Evolutionary conservation across 139 green algal species (phyloP).

Genomic region (Pleodorina starrii): DNA sequence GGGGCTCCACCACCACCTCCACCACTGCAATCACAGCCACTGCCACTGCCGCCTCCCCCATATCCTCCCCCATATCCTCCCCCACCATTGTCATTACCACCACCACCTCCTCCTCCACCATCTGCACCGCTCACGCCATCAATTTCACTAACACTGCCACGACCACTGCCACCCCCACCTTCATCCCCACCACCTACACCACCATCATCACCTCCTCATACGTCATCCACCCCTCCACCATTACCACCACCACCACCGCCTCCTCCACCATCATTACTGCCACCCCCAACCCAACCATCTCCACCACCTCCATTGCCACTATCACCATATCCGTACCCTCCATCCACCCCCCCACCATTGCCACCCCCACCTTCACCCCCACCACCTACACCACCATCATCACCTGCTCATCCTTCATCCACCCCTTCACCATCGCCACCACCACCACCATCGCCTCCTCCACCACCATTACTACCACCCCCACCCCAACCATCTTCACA

Average conservation of each 20-base stretch:
- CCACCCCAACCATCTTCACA: background rate
- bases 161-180: too few relatives aligned
- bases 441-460: too few relatives aligned
- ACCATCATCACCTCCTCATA: background rate
- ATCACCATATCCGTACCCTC: constrained; percentile 18
- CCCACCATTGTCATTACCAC: background rate
- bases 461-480: too few relatives aligned
- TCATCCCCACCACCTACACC: too few relatives aligned
- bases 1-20: background rate
- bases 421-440: too few relatives aligned
- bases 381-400: too few relatives aligned
- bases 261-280: too few relatives aligned
- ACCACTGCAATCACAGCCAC: background rate
- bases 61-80: background rate
- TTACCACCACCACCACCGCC: too few relatives aligned
- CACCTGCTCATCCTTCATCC: too few relatives aligned
- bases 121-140: background rate
- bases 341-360: background rate
- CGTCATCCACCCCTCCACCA: background rate
- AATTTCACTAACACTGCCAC: too few relatives aligned
- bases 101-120: background rate
- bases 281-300: background rate
- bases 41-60: too few relatives aligned
- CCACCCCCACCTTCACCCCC: too few relatives aligned
- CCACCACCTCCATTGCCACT: background rate